Evolutionary conservation across 2,329 filamentous ascomycete genomes (phyloP), one percentile per base, ranked within the genome.

Genomic region (Thielaviopsis musarum): DNA sequence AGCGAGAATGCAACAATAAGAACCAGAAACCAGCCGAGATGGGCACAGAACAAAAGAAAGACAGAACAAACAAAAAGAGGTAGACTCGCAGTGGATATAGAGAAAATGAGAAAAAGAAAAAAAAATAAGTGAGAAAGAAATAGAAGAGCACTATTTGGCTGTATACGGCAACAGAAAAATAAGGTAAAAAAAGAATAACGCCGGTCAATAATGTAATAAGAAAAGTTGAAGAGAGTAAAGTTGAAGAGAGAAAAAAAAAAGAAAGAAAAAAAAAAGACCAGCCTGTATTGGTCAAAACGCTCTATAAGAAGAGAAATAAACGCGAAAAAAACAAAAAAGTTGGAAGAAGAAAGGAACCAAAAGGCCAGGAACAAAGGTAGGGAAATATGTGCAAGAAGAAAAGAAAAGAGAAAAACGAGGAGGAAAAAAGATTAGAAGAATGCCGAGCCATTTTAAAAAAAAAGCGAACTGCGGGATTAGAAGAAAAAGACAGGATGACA

Each of bases 31-130:
- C 30, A 62, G 55, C 21, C 21, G 26, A 54, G 53, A 57, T 28
- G 24, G 19, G 58, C 34, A 48, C 12, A 10, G 38, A 59, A 52
- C 24, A 24, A 58, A 41, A 57, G 49, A 30, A 48, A 48, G 28
- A 51, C 30, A 56, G 51, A 52, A 38, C 45, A 28, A 53, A 17
- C 61, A 34, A 22, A 24, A 57, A 52, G 51, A 60, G 34, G 22
- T 38, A 15, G 21, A 34, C 30, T 34, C 30, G 30, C 10, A 34
- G 30, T 34, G 30, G 30, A 34, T 34, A 34, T 34, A 34, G 10
- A 34, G 30, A 34, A 34, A 34, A 26, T 26, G 17, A n/a, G n/a
- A 34, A 55, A 55, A 41, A 38, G 30, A 54, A n/a, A 9, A 21
- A 54, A 13, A 17, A 41, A 19, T 1, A 41, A 34, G 15, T 48